These are phyloP conservation scores for Penicillium argentinense DNA, from an alignment of 495 filamentous ascomycete genomes.

Conservation along the genomic window DNA sequence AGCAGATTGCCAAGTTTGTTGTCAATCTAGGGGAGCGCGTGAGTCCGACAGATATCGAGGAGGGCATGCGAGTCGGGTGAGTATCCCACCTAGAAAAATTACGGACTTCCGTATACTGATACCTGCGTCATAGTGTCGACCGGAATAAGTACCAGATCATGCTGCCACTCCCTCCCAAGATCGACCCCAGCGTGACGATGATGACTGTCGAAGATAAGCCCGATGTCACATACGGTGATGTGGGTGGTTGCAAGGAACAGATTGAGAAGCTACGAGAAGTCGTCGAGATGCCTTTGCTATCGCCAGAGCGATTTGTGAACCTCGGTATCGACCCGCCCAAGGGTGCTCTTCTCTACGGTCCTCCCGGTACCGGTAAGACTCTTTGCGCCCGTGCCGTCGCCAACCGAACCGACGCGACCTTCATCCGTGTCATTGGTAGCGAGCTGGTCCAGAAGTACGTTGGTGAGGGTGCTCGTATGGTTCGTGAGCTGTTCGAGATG, in stretches of 20 bases:
- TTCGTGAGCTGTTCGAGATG: slow-evolving; percentile 98
- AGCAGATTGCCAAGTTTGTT: slow-evolving; percentile 99
- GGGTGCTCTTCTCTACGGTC: slow-evolving; percentile 94
- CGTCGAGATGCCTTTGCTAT: slow-evolving; percentile 95
- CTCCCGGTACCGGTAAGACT: slow-evolving; percentile 96
- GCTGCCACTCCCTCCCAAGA: slow-evolving; percentile 95
- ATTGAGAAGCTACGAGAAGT: slow-evolving; percentile 99
- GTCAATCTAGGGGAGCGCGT: slow-evolving; percentile 97
- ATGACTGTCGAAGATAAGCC: slow-evolving; percentile 99
- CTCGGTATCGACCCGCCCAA: slow-evolving; percentile 98
- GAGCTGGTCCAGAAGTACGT: slow-evolving; percentile 99
- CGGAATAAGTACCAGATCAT: slow-evolving; percentile 99
- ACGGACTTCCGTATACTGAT: slow-evolving; percentile 10
- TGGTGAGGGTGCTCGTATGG: slow-evolving; percentile 96
- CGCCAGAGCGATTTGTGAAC: slow-evolving; percentile 94
- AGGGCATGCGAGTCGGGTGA: slow-evolving; percentile 95
- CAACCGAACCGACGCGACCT: slow-evolving; percentile 96
- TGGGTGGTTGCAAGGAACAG: slow-evolving; percentile 98
- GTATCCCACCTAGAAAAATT: slow-evolving; percentile 11
- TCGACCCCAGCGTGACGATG: slow-evolving; percentile 98
- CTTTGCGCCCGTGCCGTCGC: slow-evolving; percentile 96
- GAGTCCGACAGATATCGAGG: slow-evolving; percentile 97
- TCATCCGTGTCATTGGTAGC: slow-evolving; percentile 96
- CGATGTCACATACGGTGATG: slow-evolving; percentile 98
- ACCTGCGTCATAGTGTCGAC: slow-evolving; percentile 66